Percentiles rank a stretch among this genome's conserved stretches.
phyloP scores from a whole-genome alignment of 192 early-diverging fungal genomes.

The Podila verticillata region DNA sequence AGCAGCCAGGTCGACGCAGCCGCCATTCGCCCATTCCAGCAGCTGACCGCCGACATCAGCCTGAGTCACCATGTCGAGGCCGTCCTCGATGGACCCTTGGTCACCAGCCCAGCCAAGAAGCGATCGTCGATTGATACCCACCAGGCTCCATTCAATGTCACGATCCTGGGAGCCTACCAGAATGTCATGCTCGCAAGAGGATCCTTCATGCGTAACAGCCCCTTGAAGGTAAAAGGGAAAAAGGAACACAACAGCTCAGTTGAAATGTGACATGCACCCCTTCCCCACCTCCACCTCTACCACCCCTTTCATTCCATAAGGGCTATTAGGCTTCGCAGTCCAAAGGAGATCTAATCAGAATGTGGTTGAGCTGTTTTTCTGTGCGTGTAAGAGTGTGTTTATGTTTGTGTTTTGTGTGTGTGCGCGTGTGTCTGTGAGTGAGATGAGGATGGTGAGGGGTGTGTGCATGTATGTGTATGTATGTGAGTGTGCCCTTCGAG shows the following conservation, averaged over 20 bases:
- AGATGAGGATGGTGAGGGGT: too few species aligned
- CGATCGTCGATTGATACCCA: slow-evolving; percentile 39
- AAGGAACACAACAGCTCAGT: not conserved
- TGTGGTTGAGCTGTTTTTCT: too few species aligned
- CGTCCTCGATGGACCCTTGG: slow-evolving; percentile 13
- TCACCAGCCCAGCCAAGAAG: not conserved
- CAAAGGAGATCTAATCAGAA: too few species aligned
- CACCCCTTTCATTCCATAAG: not conserved
- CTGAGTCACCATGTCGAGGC: slow-evolving; percentile 28
- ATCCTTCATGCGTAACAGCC: slow-evolving; percentile 54
- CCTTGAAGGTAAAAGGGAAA: slow-evolving; percentile 50
- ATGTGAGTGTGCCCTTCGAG: too few species aligned
- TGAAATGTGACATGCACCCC: too few species aligned
- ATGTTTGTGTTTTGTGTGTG: too few species aligned
- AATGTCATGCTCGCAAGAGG: slow-evolving; percentile 52
- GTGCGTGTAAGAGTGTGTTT: too few species aligned
- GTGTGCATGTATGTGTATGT: too few species aligned
- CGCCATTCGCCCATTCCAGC: slow-evolving; percentile 24
- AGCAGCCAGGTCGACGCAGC: slow-evolving; percentile 20
- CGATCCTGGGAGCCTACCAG: slow-evolving; percentile 49
- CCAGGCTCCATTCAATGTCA: slow-evolving; percentile 54
- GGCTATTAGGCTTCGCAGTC: not conserved
- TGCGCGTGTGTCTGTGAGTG: too few species aligned
- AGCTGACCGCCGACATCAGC: slow-evolving; percentile 29
- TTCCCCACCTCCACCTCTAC: not conserved